A percentile compares a stretch with the other conserved stretches of the same genome.
Evolutionary conservation across 345 rosid species (phyloP).

Genomic region (Eucalyptus marginata): DNA sequence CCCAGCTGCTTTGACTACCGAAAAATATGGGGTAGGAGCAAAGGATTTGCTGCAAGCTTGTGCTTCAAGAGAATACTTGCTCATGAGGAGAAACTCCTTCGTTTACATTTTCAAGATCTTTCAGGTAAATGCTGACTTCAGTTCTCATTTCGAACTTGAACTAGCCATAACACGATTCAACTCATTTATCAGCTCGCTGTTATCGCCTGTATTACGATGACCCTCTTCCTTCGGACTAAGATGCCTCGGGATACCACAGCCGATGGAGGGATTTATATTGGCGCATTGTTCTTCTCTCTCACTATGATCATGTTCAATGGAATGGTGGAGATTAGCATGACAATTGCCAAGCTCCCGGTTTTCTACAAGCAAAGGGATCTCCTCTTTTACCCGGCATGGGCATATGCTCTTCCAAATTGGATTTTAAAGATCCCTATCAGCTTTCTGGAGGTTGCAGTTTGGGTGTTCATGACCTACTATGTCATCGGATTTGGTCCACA

Average conservation of each 20-base stretch:
- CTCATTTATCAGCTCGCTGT: not conserved
- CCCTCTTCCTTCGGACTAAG: slow-evolving; percentile 21
- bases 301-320: slow-evolving; percentile 15
- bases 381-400: slow-evolving; percentile 32
- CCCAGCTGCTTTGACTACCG: slow-evolving; percentile 44
- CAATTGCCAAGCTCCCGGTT: slow-evolving; percentile 30
- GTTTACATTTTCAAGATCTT: slow-evolving; percentile 40
- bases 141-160: not conserved
- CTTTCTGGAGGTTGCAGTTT: slow-evolving; percentile 16
- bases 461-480: slow-evolving; percentile 27
- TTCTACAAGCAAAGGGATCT: slow-evolving; percentile 40
- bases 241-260: not conserved
- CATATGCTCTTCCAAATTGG: slow-evolving; percentile 31
- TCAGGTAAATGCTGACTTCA: slow-evolving; percentile 13
- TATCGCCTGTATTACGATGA: slow-evolving; percentile 16
- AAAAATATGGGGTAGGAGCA: slow-evolving; percentile 33
- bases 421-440: slow-evolving; percentile 27
- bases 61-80: slow-evolving; percentile 36
- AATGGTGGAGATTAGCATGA: slow-evolving; percentile 18
- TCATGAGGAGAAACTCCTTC: slow-evolving; percentile 52
- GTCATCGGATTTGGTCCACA: slow-evolving; percentile 32
- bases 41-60: slow-evolving; percentile 42
- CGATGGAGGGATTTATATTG: slow-evolving; percentile 20
- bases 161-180: not conserved
- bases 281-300: slow-evolving; percentile 19